Percentiles rank a stretch among this genome's conserved stretches.
These are phyloP conservation scores for Xylariaceae sp. DNA, from an alignment of 2,329 filamentous ascomycete species.

Conservation along the genomic window DNA sequence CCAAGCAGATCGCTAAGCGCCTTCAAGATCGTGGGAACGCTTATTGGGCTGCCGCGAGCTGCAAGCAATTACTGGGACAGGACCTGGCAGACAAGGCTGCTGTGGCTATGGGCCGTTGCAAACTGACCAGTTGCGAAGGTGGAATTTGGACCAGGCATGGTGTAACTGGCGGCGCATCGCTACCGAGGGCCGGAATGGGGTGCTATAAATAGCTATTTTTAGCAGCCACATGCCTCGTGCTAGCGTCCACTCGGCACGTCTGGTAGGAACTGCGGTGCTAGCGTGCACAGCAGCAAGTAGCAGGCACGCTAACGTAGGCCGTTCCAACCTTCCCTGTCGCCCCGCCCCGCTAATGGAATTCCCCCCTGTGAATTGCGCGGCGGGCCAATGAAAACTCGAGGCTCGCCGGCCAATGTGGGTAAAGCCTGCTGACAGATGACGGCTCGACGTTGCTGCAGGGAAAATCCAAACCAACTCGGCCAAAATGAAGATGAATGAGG, in stretches of 20 bases:
- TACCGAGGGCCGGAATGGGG: conserved; percentile 25
- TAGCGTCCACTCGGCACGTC: neutral
- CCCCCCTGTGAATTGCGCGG: no score
- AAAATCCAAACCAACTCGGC: conserved; percentile 20
- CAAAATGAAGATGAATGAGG: conserved; percentile 20
- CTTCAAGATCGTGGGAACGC: conserved; percentile 2
- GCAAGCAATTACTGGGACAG: conserved; percentile 12
- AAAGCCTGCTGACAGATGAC: conserved; percentile 23
- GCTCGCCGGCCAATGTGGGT: conserved; percentile 29
- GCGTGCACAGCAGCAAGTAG: neutral
- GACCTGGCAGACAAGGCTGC: conserved; percentile 21
- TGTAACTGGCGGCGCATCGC: conserved; percentile 5
- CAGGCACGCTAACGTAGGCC: no score
- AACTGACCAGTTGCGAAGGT: conserved; percentile 18
- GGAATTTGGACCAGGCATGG: conserved; percentile 23
- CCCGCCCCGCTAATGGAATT: no score
- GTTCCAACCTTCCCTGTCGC: no score
- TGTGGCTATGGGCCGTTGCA: conserved; percentile 22
- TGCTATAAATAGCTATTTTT: conserved; percentile 36
- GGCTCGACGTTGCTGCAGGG: conserved; percentile 2
- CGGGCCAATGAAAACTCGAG: conserved; percentile 26
- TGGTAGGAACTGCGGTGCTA: neutral
- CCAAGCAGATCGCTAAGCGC: conserved; percentile 16
- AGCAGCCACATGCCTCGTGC: conserved; percentile 23
- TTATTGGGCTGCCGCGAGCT: conserved; percentile 18